Base-by-base conservation (phyloP, 2,329 filamentous ascomycete genomes). In the Epichloe gansuensis region DNA sequence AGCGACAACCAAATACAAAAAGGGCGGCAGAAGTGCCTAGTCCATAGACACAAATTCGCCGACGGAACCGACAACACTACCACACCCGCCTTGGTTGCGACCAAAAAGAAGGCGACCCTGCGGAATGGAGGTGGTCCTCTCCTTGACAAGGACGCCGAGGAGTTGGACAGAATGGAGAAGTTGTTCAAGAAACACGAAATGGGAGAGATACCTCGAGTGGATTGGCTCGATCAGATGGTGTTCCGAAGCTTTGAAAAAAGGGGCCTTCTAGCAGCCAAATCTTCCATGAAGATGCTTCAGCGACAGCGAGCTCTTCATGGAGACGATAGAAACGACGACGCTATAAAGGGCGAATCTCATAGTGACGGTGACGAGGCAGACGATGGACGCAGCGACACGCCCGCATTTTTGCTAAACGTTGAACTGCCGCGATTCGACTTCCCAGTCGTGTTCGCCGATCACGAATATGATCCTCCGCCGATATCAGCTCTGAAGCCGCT, bases 131-230 rank as follows among this genome's bases (percentile, higher is more conserved):
- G 71, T 1, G 68, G 75, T 1, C 71, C 75, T 2, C 65, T 72
- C 0, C 71, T 80, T n/a, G 81, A 86, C 53, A 84, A 84, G 59
- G 82, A 94, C 54, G 71, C 71, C n/a, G 82, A 88, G 50, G 93
- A 98, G 67, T 77, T 96, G 55, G 89, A 96, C 60, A 78, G 93
- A 17, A 78, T 98, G 59, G 90, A 97, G 63, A 84, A 82, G 51
- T 68, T 97, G 23, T 86, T 98, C 64, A 98, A 98, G 70, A 95
- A 95, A 68, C 93, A 97, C 63, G 94, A 98, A 64, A 94, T 96
- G 85, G 90, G 89, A 17, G 93, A 98, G 65, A 91, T 98, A 27
- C 83, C 88, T 0, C 81, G 89, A 15, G 86, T 95, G 47, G 88
- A 94, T 61, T 98, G 93, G 94, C 78, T 98, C 43, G 93, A 98